These are phyloP conservation scores for Picea sitchensis DNA, from an alignment of 75 land plant species.

Conservation along the genomic window DNA sequence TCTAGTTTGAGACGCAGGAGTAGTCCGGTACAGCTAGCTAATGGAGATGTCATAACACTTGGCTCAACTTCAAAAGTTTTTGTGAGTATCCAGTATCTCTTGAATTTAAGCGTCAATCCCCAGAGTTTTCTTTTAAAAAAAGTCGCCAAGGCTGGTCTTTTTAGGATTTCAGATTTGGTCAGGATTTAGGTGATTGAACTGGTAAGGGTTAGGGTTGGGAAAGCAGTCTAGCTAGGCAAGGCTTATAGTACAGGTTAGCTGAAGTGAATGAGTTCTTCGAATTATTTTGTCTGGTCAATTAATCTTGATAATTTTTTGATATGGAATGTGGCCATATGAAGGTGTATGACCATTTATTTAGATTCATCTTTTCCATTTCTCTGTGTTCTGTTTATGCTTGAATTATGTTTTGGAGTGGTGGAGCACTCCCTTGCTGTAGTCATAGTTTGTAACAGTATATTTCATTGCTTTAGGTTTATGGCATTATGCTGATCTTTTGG, in stretches of 20 bases:
- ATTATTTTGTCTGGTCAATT: not conserved
- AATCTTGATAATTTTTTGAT: not conserved
- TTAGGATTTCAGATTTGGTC: not conserved
- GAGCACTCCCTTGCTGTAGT: too few relatives aligned
- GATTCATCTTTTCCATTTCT: too few relatives aligned
- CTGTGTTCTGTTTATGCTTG: too few relatives aligned
- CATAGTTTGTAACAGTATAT: too few relatives aligned
- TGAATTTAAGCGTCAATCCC: not conserved
- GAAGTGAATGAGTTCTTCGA: not conserved
- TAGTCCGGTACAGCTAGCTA: conserved; percentile 62
- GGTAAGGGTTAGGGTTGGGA: not conserved
- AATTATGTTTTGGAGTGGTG: too few relatives aligned
- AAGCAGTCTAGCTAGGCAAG: not conserved
- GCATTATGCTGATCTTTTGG: too few relatives aligned
- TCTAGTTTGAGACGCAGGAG: conserved; percentile 58
- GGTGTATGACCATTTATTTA: not conserved
- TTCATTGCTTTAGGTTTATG: too few relatives aligned
- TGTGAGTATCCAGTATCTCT: conserved; percentile 44
- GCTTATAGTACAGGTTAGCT: not conserved
- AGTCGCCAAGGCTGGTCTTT: too few relatives aligned
- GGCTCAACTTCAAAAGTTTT: conserved; percentile 79
- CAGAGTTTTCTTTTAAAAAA: not conserved
- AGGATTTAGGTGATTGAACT: not conserved
- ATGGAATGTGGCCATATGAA: not conserved
- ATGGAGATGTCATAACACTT: conserved; percentile 80